Evolutionary conservation across 768 basidiomycete genomes (phyloP).

Genomic region (Lyophyllum shimeji): DNA sequence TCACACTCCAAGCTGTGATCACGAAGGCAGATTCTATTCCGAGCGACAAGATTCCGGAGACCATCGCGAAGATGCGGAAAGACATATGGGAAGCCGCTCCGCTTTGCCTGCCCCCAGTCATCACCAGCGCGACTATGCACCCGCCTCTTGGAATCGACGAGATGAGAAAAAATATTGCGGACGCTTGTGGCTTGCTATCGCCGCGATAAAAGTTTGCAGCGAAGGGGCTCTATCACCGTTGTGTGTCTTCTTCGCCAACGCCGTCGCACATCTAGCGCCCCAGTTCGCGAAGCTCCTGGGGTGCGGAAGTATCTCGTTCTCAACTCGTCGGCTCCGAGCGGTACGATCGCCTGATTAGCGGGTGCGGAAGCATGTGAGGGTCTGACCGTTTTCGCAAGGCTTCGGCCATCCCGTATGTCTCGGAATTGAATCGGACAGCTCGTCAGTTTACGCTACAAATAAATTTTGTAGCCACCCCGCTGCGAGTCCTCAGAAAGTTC

Average conservation of each 20-base stretch:
- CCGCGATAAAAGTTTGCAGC: neutral
- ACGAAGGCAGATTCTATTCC: slow-evolving; percentile 67
- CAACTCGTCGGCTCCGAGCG: neutral
- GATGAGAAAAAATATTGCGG: slow-evolving; percentile 55
- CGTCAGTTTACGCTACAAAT: neutral
- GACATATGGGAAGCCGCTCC: slow-evolving; percentile 57
- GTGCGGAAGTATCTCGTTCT: neutral
- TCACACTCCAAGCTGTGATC: slow-evolving; percentile 70
- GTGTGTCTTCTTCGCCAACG: neutral
- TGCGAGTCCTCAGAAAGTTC: neutral
- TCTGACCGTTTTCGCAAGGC: neutral
- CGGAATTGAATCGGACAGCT: neutral
- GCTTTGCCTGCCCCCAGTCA: slow-evolving; percentile 63
- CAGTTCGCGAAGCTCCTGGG: neutral
- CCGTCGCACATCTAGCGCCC: neutral
- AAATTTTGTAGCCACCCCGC: neutral
- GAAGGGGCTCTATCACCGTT: neutral
- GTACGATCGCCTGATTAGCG: neutral
- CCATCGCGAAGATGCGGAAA: slow-evolving; percentile 41
- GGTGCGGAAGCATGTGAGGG: neutral
- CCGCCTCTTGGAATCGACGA: slow-evolving; percentile 56
- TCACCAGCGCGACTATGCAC: slow-evolving; percentile 52
- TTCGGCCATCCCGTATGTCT: neutral
- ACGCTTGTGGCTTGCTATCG: slow-evolving; percentile 49
- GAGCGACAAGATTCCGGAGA: slow-evolving; percentile 27